Evolutionary conservation across 164 flowering plant genomes (phyloP), one percentile per base, ranked within the genome.

Genomic region (Magnolia sinica): DNA sequence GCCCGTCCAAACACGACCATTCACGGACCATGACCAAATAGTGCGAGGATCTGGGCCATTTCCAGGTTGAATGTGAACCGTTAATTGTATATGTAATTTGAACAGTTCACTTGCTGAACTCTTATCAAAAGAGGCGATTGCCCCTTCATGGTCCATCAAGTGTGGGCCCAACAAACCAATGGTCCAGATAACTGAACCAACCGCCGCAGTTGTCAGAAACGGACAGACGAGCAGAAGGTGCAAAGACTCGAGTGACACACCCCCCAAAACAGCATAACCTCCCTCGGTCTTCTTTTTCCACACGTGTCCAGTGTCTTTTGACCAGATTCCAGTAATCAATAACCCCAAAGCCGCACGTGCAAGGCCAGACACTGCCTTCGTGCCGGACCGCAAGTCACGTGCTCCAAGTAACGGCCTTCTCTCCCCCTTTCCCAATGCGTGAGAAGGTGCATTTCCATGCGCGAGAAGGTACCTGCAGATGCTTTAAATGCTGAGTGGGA

Each of bases 391-490:
- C 71, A 19, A 13, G 71, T 69, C 71, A 69, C 50, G 71, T 69
- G 71, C 50, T 29, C 71, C 50, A 37, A 31, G 1, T 49, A 14
- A 20, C 71, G 71, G 50, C 71, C 71, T 69, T 37, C 50, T 69
- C 71, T 14, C 22, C 20, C 5, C 71, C 71, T 31, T 69, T 69
- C 71, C 49, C 49, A 29, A 37, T 69, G 71, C 71, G 9, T 22
- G 27, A 66, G 50, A 13, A 8, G 20, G 5, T 69, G 71, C 71
- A 69, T 16, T 37, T 14, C 22, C 71, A 29, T 29, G 7, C 71
- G n/a, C 71, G 23, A 22, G 31, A 8, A 23, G 65, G 22, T 31
- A 27, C 70, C 45, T 66, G 70, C 70, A 22, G 20, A 23, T 23
- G 20, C 69, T n/a, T 23, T 66, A 18, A 2, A 66, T 37, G 45